A percentile compares a stretch with the other conserved stretches of the same genome.
phyloP scores from a whole-genome alignment of 2,329 filamentous ascomycete species.

The Diaporthe amygdali region DNA sequence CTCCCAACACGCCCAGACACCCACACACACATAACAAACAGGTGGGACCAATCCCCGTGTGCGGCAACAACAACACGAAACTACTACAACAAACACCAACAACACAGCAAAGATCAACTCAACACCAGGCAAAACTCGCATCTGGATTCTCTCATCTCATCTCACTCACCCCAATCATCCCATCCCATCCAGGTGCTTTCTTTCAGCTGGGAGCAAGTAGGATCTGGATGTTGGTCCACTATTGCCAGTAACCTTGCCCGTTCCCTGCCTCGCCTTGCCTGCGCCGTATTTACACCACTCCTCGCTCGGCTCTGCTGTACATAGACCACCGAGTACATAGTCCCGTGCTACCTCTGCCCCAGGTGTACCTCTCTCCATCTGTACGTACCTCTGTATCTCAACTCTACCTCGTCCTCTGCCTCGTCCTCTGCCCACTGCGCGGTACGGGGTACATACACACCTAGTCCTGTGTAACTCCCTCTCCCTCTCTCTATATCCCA shows the following conservation, averaged over 20 bases:
- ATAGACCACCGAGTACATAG: slow-evolving; percentile 10
- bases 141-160: background rate
- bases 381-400: background rate
- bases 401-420: background rate
- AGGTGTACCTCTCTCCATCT: background rate
- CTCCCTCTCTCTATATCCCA: background rate
- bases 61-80: background rate
- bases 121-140: background rate
- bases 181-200: background rate
- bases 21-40: background rate
- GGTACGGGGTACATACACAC: background rate
- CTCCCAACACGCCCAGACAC: background rate
- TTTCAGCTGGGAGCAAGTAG: background rate
- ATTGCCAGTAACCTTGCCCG: background rate
- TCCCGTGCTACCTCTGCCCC: background rate
- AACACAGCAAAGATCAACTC: background rate
- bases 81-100: background rate
- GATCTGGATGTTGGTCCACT: slow-evolving; percentile 15
- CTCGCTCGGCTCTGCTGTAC: background rate
- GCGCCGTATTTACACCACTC: slow-evolving; percentile 18
- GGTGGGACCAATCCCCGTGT: slow-evolving; percentile 9
- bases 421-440: background rate
- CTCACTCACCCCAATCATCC: background rate
- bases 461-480: background rate
- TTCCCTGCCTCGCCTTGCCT: background rate